Evolutionary conservation across 768 basidiomycete genomes (phyloP).

Genomic region (Aureoboletus auriporus): DNA sequence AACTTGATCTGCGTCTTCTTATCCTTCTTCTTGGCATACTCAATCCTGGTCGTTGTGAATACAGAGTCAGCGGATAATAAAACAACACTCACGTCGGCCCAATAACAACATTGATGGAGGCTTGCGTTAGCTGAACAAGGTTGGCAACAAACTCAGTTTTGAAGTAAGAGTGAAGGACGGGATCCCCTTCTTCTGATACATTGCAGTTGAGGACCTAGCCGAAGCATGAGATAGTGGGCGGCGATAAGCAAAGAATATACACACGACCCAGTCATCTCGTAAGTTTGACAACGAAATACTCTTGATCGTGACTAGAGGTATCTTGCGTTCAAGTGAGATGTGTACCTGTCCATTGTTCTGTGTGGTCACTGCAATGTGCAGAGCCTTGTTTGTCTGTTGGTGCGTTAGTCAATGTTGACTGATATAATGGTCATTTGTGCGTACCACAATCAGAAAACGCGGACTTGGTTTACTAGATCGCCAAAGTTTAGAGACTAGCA

Average conservation of each 20-base stretch:
- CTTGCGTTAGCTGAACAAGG: constrained; percentile 77
- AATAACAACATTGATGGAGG: constrained; percentile 67
- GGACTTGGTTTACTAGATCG: constrained; percentile 92
- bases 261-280: constrained; percentile 92
- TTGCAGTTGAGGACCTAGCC: constrained; percentile 71
- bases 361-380: constrained; percentile 67
- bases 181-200: constrained; percentile 89
- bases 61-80: neutral
- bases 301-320: constrained; percentile 84
- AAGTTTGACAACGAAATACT: constrained; percentile 83
- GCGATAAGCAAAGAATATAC: constrained; percentile 14
- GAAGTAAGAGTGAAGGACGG: constrained; percentile 85
- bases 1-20: constrained; percentile 87
- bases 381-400: constrained; percentile 54
- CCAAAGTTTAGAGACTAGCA: constrained; percentile 79
- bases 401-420: neutral
- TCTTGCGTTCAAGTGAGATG: constrained; percentile 76
- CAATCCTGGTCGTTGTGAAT: constrained; percentile 51
- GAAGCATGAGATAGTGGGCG: constrained; percentile 5
- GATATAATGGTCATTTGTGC: constrained; percentile 26
- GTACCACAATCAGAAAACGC: constrained; percentile 83
- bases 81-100: constrained; percentile 62
- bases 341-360: constrained; percentile 57
- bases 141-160: constrained; percentile 92
- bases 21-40: constrained; percentile 96